Percentiles rank a stretch among this genome's conserved stretches.
phyloP scores from a whole-genome alignment of 805 yeast genomes.

The Starmera amethionina region DNA sequence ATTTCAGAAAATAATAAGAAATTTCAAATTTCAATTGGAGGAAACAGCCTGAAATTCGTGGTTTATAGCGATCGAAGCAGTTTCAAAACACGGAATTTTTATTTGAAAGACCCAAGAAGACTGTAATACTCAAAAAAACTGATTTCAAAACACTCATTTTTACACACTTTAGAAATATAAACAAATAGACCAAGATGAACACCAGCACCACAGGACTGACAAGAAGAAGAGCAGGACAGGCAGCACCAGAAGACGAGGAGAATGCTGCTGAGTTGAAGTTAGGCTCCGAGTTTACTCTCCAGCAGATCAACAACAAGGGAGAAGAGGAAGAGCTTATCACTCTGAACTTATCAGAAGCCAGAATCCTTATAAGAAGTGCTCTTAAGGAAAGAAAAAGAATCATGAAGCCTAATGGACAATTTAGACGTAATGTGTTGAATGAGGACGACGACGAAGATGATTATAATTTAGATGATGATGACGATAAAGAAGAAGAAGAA shows the following conservation, averaged over 20 bases:
- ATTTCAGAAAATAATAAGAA: too few species aligned
- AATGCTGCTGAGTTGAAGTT: constrained; percentile 80
- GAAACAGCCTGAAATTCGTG: too few species aligned
- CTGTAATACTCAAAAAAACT: too few species aligned
- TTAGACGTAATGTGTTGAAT: constrained; percentile 16
- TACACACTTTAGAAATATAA: too few species aligned
- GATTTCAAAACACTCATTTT: too few species aligned
- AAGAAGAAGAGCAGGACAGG: constrained; percentile 60
- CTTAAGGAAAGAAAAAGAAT: constrained; percentile 61
- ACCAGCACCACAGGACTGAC: constrained; percentile 21
- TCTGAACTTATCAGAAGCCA: constrained; percentile 79
- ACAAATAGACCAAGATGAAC: too few species aligned
- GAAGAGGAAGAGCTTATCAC: constrained; percentile 70
- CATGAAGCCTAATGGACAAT: constrained; percentile 32
- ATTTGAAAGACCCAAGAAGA: too few species aligned
- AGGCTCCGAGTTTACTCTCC: constrained; percentile 86
- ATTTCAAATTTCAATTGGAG: too few species aligned
- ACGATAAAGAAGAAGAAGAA: constrained; percentile 16
- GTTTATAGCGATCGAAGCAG: too few species aligned
- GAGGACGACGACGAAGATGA: constrained; percentile 12
- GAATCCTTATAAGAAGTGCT: constrained; percentile 85
- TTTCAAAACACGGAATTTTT: too few species aligned
- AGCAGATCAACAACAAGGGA: constrained; percentile 76
- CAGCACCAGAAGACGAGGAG: constrained; percentile 72
- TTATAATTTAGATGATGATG: constrained; percentile 23